Conservation (phyloP, 345 rosid genomes). For the Reutealis trisperma region DNA sequence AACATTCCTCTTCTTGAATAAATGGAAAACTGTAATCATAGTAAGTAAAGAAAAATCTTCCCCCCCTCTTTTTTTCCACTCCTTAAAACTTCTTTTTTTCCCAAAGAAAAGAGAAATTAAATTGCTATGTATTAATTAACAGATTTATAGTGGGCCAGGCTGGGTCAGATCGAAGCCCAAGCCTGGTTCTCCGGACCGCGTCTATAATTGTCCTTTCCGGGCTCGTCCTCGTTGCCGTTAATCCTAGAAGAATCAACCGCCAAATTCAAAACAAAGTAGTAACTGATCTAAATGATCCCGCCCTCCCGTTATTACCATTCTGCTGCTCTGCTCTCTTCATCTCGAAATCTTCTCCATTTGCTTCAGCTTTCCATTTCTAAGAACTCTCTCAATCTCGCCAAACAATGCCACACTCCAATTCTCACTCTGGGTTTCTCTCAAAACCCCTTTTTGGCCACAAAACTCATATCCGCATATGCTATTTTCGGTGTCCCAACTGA, state of each 20-base stretch:
- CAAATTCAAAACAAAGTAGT: neutral
- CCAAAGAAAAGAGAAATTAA: no score
- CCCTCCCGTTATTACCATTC: conserved; percentile 29
- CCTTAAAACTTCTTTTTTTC: no score
- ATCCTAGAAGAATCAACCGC: neutral
- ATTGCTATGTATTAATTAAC: neutral
- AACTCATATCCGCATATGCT: conserved; percentile 63
- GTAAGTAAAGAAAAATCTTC: neutral
- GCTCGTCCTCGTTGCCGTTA: neutral
- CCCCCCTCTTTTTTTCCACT: no score
- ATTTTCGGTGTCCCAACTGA: conserved; percentile 22
- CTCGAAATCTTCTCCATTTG: conserved; percentile 37
- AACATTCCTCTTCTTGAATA: neutral
- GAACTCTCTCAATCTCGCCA: conserved; percentile 36
- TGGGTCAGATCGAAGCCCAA: no score
- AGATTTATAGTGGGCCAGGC: no score
- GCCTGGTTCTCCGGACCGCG: no score
- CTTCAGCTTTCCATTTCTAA: conserved; percentile 38
- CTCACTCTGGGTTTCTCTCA: conserved; percentile 36
- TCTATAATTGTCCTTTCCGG: no score
- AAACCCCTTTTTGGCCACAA: conserved; percentile 49
- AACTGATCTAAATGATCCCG: conserved; percentile 4
- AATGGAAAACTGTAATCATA: neutral
- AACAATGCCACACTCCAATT: conserved; percentile 53
- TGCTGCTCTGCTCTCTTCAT: conserved; percentile 16